phyloP scores from a whole-genome alignment of 352 stramenopile genomes.

The Phytophthora brassicae region DNA sequence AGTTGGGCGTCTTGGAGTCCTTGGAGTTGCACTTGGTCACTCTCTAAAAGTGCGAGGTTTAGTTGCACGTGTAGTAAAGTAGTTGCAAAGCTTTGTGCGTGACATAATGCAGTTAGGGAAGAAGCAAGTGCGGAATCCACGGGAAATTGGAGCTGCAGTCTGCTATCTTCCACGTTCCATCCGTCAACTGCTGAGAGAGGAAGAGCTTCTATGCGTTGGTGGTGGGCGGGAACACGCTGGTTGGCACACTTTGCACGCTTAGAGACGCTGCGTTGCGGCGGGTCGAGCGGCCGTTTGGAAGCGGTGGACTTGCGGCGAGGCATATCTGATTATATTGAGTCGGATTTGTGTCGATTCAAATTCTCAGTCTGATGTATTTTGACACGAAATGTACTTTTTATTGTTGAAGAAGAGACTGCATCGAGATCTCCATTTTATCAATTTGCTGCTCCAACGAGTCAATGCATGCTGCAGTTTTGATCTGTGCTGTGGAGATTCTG shows the following conservation, averaged over 20 bases:
- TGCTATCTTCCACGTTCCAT: slow-evolving; percentile 1
- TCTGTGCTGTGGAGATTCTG: slow-evolving; percentile 7
- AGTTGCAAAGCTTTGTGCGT: not conserved
- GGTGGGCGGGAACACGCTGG: not conserved
- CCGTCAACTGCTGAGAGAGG: slow-evolving; percentile 3
- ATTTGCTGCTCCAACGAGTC: slow-evolving; percentile 24
- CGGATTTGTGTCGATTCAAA: not conserved
- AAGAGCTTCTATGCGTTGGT: slow-evolving; percentile 11
- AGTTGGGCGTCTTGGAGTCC: slow-evolving; percentile 5
- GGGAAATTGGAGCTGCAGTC: slow-evolving; percentile 13
- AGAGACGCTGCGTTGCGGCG: not conserved
- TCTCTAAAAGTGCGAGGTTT: slow-evolving; percentile 5
- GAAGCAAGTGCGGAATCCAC: slow-evolving; percentile 4
- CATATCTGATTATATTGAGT: slow-evolving; percentile 9
- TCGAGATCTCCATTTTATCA: slow-evolving; percentile 3
- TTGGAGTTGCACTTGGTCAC: slow-evolving; percentile 7
- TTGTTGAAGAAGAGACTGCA: slow-evolving; percentile 9
- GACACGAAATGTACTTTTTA: too few relatives aligned
- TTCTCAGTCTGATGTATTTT: not conserved
- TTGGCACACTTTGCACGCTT: slow-evolving; percentile 10
- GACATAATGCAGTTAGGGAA: slow-evolving; percentile 14
- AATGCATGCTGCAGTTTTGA: slow-evolving; percentile 7
- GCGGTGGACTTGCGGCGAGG: slow-evolving; percentile 23
- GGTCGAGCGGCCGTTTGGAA: slow-evolving; percentile 13
- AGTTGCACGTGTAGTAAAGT: slow-evolving; percentile 12